phyloP scores from a whole-genome alignment of 805 yeast genomes.

The Ascoidea rubescens region DNA sequence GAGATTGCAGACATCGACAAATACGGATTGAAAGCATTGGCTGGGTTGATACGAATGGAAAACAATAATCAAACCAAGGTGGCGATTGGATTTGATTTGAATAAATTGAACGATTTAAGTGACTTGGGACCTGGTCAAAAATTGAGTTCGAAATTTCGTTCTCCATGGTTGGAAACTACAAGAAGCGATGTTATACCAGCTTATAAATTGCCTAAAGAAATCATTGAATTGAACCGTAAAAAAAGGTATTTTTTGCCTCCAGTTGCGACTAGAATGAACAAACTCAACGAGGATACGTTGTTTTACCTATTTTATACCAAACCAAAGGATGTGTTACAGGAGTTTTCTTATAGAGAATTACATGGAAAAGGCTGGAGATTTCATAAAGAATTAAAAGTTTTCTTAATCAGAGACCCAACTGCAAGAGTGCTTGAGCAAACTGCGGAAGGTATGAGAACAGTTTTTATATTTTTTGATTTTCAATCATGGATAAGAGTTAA shows the following conservation, averaged over 20 bases:
- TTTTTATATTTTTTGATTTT: conserved; percentile 90
- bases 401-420: conserved; percentile 90
- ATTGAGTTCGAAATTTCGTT: conserved; percentile 54
- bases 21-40: conserved; percentile 56
- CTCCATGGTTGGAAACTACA: conserved; percentile 93
- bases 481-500: conserved; percentile 91
- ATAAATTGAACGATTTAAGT: conserved; percentile 47
- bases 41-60: conserved; percentile 47
- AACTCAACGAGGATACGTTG: conserved; percentile 78
- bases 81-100: conserved; percentile 63
- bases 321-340: conserved; percentile 89
- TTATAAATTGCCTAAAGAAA: conserved; percentile 50
- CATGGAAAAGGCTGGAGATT: conserved; percentile 93
- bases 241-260: conserved; percentile 25
- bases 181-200: conserved; percentile 83
- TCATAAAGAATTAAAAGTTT: conserved; percentile 88
- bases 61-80: conserved; percentile 47
- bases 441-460: conserved; percentile 76
- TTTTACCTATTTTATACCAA: conserved; percentile 88
- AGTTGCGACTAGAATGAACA: conserved; percentile 27
- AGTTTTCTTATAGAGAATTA: conserved; percentile 82
- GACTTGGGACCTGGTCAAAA: conserved; percentile 20
- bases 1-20: conserved; percentile 33
- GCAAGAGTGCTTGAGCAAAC: conserved; percentile 76
- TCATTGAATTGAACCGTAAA: conserved; percentile 16